Percentiles rank a stretch among this genome's conserved stretches.
Evolutionary conservation across 257 asterid species (phyloP).

Genomic region (Ballota nigra): DNA sequence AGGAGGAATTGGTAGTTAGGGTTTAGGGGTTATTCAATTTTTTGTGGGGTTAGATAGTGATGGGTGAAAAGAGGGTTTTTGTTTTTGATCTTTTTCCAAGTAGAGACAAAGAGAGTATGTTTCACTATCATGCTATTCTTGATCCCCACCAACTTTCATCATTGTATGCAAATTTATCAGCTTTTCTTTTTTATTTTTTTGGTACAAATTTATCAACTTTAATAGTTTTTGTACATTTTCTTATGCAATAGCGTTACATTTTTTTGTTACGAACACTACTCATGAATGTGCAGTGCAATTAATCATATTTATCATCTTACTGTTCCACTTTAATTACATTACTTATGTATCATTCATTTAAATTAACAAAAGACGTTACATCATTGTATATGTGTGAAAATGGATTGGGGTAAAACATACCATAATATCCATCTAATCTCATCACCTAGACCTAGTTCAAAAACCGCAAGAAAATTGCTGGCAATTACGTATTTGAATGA

Average conservation of each 20-base stretch:
- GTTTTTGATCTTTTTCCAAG: not conserved
- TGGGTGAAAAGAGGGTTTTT: not conserved
- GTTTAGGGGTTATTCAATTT: not conserved
- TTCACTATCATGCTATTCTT: not conserved
- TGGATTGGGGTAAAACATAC: not conserved
- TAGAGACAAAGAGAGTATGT: not conserved
- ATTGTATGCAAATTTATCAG: not conserved
- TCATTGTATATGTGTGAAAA: too few relatives aligned
- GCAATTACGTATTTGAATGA: not conserved
- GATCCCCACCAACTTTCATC: not conserved
- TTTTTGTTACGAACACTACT: too few relatives aligned
- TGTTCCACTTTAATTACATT: too few relatives aligned
- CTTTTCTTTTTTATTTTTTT: not conserved
- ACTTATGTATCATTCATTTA: too few relatives aligned
- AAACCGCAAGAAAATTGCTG: not conserved
- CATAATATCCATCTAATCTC: not conserved
- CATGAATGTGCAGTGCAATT: too few relatives aligned
- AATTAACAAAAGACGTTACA: too few relatives aligned
- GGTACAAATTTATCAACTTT: not conserved
- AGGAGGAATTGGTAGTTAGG: not conserved
- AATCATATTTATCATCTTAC: too few relatives aligned
- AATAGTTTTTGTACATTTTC: not conserved
- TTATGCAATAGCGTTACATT: too few relatives aligned
- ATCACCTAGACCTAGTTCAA: not conserved
- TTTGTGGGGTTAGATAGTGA: slow-evolving; percentile 23